Base-by-base conservation (phyloP, 2,329 filamentous ascomycete species). In the Anisogramma anomala region DNA sequence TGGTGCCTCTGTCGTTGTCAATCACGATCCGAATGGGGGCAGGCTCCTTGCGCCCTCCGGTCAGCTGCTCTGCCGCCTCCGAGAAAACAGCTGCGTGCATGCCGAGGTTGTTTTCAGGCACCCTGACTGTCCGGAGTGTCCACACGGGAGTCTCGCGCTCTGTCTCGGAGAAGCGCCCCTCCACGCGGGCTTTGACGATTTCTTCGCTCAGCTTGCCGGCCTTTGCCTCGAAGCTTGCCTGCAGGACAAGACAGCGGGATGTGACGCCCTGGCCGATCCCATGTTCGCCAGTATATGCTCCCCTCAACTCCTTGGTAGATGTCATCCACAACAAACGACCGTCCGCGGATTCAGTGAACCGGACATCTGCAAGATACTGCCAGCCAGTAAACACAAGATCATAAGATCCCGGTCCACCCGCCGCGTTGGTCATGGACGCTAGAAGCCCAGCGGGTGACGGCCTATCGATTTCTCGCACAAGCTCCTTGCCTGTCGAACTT, bases 401-500 rank as follows among this genome's bases (percentile, higher is more conserved):
- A 47, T 79, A 80, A 0, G 69, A 66, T 9, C 73, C 72, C 8
- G 69, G 68, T 0, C 77, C 77, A 23, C 70, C 76, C 20, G 69
- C 76, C 18, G 71, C 71, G 45, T 78, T 77, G 9, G 74, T 79
- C 67, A 79, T 75, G 8, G 74, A 75, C 19, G 72, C 72, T 45
- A 80, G 68, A 43, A 81, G 63, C 3, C 71, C 71, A 28, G 77
- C 74, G 2, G 77, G 69, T 2, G 77, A 82, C 17, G 82, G 82
- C 53, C 84, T 88, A 54, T 95, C 88, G 26, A 95, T 71, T 53
- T 95, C 87, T 3, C 87, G 79, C 41, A 93, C 62, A 39, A 96
- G 64, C 43, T 85, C 83, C 28, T 85, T 79, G 4, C 85, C 85
- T 6, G 79, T 82, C 34, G 77, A 67, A 23, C 71, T 74, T 40